Evolutionary conservation across 2,329 filamentous ascomycete genomes (phyloP).

Genomic region (Claviceps purpurea): DNA sequence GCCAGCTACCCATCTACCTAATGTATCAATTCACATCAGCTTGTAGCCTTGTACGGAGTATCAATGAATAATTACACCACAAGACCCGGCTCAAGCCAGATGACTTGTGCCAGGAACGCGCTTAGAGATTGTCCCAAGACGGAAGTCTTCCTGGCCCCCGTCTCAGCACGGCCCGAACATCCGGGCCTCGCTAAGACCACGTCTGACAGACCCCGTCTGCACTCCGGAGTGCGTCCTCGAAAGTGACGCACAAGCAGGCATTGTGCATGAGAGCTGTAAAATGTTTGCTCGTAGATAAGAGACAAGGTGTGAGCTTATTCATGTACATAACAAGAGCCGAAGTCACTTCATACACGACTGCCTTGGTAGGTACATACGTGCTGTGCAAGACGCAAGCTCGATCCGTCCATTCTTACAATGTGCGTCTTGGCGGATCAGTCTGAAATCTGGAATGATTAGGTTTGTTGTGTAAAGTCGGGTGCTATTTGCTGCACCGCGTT

Average conservation of each 20-base stretch:
- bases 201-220: background rate
- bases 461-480: background rate
- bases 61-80: too few relatives aligned
- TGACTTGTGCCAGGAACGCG: too few relatives aligned
- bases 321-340: background rate
- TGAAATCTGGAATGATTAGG: too few relatives aligned
- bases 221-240: background rate
- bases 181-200: background rate
- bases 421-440: background rate
- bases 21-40: too few relatives aligned
- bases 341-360: background rate
- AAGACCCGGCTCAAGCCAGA: too few relatives aligned
- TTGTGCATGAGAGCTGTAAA: background rate
- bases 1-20: background rate
- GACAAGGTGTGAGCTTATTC: background rate
- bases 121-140: background rate
- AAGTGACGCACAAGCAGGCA: background rate
- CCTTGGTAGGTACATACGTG: background rate
- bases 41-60: too few relatives aligned
- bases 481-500: background rate
- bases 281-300: too few relatives aligned
- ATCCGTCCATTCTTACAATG: background rate
- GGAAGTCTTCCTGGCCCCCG: background rate
- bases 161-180: background rate
- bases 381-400: background rate